A percentile compares a stretch with the other conserved stretches of the same genome.
Evolutionary conservation across 2,329 filamentous ascomycete species (phyloP).

Genomic region (Mariannaea sp.): DNA sequence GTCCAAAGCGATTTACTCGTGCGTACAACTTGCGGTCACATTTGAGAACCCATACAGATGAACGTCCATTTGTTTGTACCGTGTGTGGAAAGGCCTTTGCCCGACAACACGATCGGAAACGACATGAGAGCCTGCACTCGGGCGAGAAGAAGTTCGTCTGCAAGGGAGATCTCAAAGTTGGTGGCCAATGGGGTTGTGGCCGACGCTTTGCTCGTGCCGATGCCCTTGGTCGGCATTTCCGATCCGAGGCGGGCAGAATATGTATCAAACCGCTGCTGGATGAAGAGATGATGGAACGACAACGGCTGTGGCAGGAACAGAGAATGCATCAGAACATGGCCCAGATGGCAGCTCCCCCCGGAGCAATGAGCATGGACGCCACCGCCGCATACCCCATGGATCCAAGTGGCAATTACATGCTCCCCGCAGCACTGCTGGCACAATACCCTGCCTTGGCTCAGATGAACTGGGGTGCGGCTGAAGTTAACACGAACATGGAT

Average conservation of each 20-base stretch:
- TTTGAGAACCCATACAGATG: slow-evolving; percentile 93
- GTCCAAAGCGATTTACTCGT: slow-evolving; percentile 93
- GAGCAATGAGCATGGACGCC: slow-evolving; percentile 63
- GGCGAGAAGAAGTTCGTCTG: slow-evolving; percentile 99
- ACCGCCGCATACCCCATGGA: slow-evolving; percentile 64
- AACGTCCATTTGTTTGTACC: slow-evolving; percentile 95
- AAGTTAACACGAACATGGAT: slow-evolving; percentile 73
- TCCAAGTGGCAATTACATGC: slow-evolving; percentile 61
- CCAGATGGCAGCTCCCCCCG: slow-evolving; percentile 60
- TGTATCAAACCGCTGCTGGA: slow-evolving; percentile 98
- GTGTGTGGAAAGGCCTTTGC: slow-evolving; percentile 98
- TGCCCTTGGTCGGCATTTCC: slow-evolving; percentile 90
- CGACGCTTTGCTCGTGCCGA: slow-evolving; percentile 93
- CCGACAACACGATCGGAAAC: slow-evolving; percentile 94
- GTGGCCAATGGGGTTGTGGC: slow-evolving; percentile 89
- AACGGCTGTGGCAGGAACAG: slow-evolving; percentile 75
- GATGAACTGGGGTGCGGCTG: slow-evolving; percentile 75
- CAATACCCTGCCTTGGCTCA: slow-evolving; percentile 94
- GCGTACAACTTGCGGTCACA: slow-evolving; percentile 97
- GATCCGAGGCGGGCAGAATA: slow-evolving; percentile 91
- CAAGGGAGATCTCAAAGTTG: slow-evolving; percentile 83
- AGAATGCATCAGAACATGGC: slow-evolving; percentile 68
- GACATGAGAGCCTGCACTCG: slow-evolving; percentile 93
- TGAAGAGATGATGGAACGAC: slow-evolving; percentile 85
- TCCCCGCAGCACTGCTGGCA: slow-evolving; percentile 86